phyloP scores from a whole-genome alignment of 164 flowering plant species.

The Stephania cephalantha region DNA sequence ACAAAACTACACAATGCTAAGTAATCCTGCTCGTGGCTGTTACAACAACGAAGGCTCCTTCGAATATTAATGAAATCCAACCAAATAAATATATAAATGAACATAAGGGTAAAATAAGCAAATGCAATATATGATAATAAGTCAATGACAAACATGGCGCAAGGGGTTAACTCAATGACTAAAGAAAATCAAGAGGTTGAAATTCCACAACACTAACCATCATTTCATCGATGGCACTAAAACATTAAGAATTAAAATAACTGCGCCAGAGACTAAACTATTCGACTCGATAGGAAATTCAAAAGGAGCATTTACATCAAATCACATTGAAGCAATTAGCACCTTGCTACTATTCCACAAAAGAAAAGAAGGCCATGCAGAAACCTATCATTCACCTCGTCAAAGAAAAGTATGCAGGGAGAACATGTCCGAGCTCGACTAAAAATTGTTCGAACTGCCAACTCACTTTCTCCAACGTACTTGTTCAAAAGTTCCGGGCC shows the following conservation, averaged over 20 bases:
- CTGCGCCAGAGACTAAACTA: not conserved
- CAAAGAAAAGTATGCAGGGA: conserved; percentile 94
- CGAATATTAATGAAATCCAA: too few species aligned
- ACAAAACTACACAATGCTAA: too few species aligned
- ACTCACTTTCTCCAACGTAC: conserved; percentile 97
- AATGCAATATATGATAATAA: too few species aligned
- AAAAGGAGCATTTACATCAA: not conserved
- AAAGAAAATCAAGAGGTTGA: not conserved
- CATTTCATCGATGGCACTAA: too few species aligned
- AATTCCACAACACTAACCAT: not conserved
- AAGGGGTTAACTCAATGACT: not conserved
- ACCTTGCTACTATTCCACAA: not conserved
- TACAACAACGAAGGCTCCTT: too few species aligned
- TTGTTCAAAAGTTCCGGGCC: conserved; percentile 92
- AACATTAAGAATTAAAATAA: not conserved
- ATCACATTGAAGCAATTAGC: not conserved
- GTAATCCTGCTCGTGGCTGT: too few species aligned
- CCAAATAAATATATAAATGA: too few species aligned
- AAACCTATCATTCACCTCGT: conserved; percentile 53
- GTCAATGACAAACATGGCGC: too few species aligned
- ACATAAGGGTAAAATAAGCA: too few species aligned
- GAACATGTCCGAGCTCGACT: conserved; percentile 85
- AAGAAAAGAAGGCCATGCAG: not conserved
- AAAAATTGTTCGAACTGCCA: conserved; percentile 74
- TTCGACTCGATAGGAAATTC: not conserved